Base-by-base conservation (phyloP, 192 early-diverging fungal genomes). In the Umbelopsis sp. region DNA sequence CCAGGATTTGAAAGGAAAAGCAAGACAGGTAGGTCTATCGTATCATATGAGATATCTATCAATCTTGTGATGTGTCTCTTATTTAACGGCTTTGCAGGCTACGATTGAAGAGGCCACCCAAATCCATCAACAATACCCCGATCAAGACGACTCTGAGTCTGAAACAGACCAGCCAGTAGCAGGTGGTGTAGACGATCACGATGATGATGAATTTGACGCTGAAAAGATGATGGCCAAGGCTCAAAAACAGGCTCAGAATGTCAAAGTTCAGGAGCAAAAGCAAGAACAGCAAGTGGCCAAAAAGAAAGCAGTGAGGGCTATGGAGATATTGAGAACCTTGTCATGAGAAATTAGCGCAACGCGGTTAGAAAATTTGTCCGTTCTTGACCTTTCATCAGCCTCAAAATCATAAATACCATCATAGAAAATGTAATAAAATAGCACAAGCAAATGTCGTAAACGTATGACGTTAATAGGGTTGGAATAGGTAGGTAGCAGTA, bases 131-230 rank as follows among this genome's bases (percentile, higher is more conserved):
- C 65, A 73, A 45, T 49, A 32, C 49, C 66, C 34, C 41, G 56
- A 62, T 62, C 24, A 49, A 2, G 47, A 62, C 31, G 56, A 62
- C 7, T 62, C 56, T 62, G 56, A 62, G 31, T 62, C 56, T 62
- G 70, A 26, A n/a, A 25, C 38, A 38, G 50, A 62, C 31, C 54
- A 69, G n/a, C 20, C 32, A 25, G 20, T 66, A 31, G 65, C 76
- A 65, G 65, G 56, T 65, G 62, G 52, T 73, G 22, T 29, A 1
- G 50, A 52, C 25, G 67, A 71, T n/a, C n/a, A n/a, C 24, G 71
- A 77, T 49, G 76, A 71, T 32, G 77, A 78, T 71, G 77, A 78
- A 59, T 78, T 78, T 54, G 77, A 78, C 71, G 77, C 77, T 11
- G 77, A 78, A 68, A 78, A 78, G 50, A 45, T 78, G 45, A 68